Conservation (phyloP, 169 alveolate genomes). For the Babesia ovata region DNA sequence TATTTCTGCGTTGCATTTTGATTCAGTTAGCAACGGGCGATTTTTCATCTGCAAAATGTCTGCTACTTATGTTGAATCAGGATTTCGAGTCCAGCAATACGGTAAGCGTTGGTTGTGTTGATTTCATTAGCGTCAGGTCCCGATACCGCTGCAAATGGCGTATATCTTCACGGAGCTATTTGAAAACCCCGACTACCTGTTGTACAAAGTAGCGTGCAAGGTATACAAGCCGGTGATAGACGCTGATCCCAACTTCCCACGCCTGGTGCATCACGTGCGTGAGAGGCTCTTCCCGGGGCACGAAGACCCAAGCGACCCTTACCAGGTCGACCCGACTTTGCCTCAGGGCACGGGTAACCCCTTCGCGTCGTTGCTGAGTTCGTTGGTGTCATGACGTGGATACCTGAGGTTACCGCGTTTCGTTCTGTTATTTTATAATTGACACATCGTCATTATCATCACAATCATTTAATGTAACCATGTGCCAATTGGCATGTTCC, state of each 20-base stretch:
- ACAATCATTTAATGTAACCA: too few relatives aligned
- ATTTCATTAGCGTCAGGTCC: constrained; percentile 15
- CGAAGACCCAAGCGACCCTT: constrained; percentile 35
- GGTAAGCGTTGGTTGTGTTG: background rate
- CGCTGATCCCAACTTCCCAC: constrained; percentile 44
- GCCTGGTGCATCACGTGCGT: constrained; percentile 15
- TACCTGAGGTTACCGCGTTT: too few relatives aligned
- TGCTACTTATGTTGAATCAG: constrained; percentile 50
- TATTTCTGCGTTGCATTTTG: constrained; percentile 50
- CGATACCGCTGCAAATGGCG: constrained; percentile 64
- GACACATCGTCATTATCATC: too few relatives aligned
- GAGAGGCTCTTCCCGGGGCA: constrained; percentile 27
- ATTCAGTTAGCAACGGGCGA: constrained; percentile 50
- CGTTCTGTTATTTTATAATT: too few relatives aligned
- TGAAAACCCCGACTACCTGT: constrained; percentile 44
- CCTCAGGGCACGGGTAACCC: background rate
- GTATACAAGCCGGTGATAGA: constrained; percentile 47
- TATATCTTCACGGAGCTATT: constrained; percentile 51
- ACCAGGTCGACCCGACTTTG: background rate
- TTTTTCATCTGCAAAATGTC: constrained; percentile 42
- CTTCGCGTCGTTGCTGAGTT: constrained; percentile 12
- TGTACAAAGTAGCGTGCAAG: constrained; percentile 43
- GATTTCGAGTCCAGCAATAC: constrained; percentile 48
- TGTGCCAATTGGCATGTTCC: too few relatives aligned
- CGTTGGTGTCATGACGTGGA: constrained; percentile 11